phyloP scores from a whole-genome alignment of 345 rosid genomes.

The Boechera stricta region DNA sequence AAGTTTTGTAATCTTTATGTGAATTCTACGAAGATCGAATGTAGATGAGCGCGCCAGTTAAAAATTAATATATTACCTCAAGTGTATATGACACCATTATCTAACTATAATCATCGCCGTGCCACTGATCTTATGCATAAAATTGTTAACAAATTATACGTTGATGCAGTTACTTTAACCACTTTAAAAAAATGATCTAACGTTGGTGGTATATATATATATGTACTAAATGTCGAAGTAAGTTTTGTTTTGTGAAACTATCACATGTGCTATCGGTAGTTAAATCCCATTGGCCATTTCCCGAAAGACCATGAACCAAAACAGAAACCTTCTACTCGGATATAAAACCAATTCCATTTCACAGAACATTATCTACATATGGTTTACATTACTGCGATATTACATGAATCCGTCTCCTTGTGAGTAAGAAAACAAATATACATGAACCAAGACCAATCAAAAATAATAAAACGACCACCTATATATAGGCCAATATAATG shows the following conservation, averaged over 20 bases:
- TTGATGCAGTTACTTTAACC: background rate
- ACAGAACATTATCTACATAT: background rate
- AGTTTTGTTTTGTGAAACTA: slow-evolving; percentile 6
- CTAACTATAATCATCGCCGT: background rate
- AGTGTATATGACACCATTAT: background rate
- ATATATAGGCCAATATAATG: slow-evolving; percentile 5
- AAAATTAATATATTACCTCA: background rate
- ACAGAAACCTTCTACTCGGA: background rate
- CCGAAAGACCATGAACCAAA: background rate
- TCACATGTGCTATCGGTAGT: background rate
- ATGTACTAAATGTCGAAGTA: background rate
- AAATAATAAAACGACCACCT: background rate
- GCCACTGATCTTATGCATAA: background rate
- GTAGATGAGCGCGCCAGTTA: background rate
- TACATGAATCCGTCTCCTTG: background rate
- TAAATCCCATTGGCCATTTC: background rate
- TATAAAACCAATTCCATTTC: background rate
- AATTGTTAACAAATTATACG: background rate
- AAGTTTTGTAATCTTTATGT: slow-evolving; percentile 33
- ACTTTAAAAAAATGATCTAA: background rate
- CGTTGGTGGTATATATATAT: background rate
- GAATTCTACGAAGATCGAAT: background rate
- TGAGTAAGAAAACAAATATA: background rate
- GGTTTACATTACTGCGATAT: background rate
- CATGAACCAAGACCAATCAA: background rate